phyloP scores from a whole-genome alignment of 805 yeast species.

The Saccharomycodes ludwigii region DNA sequence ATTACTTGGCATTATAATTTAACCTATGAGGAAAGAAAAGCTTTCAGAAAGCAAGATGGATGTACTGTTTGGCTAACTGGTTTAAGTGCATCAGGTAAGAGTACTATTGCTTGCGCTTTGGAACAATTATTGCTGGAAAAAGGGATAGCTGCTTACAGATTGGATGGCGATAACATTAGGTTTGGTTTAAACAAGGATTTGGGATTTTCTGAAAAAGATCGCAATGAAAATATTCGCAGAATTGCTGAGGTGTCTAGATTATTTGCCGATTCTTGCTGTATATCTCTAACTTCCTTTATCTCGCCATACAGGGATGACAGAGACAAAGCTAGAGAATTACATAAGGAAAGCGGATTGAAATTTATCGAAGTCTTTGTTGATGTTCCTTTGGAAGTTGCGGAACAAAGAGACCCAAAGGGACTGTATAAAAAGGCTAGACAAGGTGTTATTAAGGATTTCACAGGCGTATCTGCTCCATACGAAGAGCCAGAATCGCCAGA shows the following conservation, averaged over 20 bases:
- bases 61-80: constrained; percentile 95
- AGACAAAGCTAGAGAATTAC: constrained; percentile 74
- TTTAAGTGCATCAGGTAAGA: constrained; percentile 87
- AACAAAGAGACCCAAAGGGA: constrained; percentile 95
- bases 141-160: constrained; percentile 66
- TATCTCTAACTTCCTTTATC: constrained; percentile 84
- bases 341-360: constrained; percentile 60
- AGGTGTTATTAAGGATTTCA: constrained; percentile 86
- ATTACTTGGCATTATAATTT: constrained; percentile 94
- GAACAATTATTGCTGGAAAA: constrained; percentile 69
- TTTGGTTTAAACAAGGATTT: constrained; percentile 92
- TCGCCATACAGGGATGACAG: constrained; percentile 85
- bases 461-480: constrained; percentile 93
- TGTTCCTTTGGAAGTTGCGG: constrained; percentile 90
- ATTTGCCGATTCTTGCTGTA: constrained; percentile 84
- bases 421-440: constrained; percentile 93
- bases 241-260: constrained; percentile 89
- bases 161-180: constrained; percentile 90
- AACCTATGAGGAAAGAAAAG: constrained; percentile 68
- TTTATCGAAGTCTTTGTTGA: constrained; percentile 87
- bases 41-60: constrained; percentile 67
- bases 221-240: constrained; percentile 91
- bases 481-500: constrained; percentile 86
- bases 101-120: constrained; percentile 88
- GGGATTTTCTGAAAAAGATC: constrained; percentile 83